A percentile compares a stretch with the other conserved stretches of the same genome.
Conservation (phyloP, 129 eudicot species). For the Lactuca saligna region DNA sequence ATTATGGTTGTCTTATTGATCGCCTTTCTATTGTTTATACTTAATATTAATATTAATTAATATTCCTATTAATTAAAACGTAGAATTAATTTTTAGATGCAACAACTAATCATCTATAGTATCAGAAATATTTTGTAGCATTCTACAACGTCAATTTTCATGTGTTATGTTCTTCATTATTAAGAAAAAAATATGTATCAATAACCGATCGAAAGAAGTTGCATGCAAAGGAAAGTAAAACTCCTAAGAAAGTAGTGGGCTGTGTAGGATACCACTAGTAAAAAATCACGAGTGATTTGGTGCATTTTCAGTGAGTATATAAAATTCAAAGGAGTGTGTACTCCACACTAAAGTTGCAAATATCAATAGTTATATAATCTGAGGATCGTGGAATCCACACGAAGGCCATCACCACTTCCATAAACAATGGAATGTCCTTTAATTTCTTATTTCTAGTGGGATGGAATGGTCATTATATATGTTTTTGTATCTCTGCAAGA, state of each 20-base stretch:
- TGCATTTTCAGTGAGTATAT: neutral
- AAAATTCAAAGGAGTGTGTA: conserved; percentile 28
- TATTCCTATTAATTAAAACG: too few relatives aligned
- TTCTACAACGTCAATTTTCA: too few relatives aligned
- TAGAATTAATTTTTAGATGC: too few relatives aligned
- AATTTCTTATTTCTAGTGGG: neutral
- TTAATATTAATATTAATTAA: too few relatives aligned
- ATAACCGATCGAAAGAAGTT: too few relatives aligned
- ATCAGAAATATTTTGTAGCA: too few relatives aligned
- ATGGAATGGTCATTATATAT: neutral
- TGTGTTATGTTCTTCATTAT: too few relatives aligned
- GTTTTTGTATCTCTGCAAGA: neutral
- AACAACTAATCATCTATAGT: too few relatives aligned
- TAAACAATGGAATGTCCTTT: neutral
- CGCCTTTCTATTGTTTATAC: too few relatives aligned
- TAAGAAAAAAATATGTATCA: too few relatives aligned
- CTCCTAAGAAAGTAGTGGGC: conserved; percentile 10
- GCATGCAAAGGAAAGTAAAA: neutral
- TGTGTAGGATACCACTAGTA: conserved; percentile 21
- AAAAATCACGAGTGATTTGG: neutral
- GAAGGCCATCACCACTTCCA: conserved; percentile 14
- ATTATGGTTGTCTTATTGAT: neutral
- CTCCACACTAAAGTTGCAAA: conserved; percentile 31
- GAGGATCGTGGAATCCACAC: conserved; percentile 23
- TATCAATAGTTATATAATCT: neutral